Base-by-base conservation (phyloP, 2,329 filamentous ascomycete genomes). In the Talaromyces sp. region DNA sequence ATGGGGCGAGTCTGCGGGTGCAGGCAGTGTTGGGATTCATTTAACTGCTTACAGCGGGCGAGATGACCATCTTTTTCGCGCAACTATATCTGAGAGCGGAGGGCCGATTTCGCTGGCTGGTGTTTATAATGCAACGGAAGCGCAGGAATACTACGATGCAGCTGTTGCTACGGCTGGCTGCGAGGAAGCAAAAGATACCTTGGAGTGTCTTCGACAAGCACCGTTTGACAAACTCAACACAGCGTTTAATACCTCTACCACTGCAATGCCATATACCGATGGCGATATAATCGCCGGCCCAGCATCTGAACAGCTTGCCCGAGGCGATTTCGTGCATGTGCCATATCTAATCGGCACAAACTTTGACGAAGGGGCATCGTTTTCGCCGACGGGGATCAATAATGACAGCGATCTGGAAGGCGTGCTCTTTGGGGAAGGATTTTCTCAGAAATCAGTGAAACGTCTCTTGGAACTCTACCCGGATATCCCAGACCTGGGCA, bases 311-410 rank as follows among this genome's bases (percentile, higher is more conserved):
- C 77, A 89, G 7, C 75, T 82, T 1, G 59, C 65, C 2, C 67
- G 70, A 0, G 85, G 86, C 10, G 79, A 80, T 61, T 87, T 84
- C 63, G 81, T 85, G 7, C 79, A 80, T n/a, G 82, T 88, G 0
- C 86, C 86, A 2, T 82, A 87, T 69, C 87, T 88, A 60, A 82
- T 89, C 46, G 89, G 90, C 51, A 83, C 91, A 68, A 89, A 91
- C 72, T 89, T 93, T 76, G 90, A 93, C 69, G 89, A 93, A 73
- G 89, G 89, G 19, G 91, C 89, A 0, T 72, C 92, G 1, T 91
- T 93, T 41, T 51, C 55, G 13, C 55, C 55, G 5, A 7, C 29
- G 10, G 59, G 59, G 29, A 55, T 61, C 51, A 61, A 61, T 31
- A 61, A 55, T 19, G 58, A 50, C 31, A 56, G 31, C 4, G 38